phyloP scores from a whole-genome alignment of 306 rosid species.

The Morella rubra region DNA sequence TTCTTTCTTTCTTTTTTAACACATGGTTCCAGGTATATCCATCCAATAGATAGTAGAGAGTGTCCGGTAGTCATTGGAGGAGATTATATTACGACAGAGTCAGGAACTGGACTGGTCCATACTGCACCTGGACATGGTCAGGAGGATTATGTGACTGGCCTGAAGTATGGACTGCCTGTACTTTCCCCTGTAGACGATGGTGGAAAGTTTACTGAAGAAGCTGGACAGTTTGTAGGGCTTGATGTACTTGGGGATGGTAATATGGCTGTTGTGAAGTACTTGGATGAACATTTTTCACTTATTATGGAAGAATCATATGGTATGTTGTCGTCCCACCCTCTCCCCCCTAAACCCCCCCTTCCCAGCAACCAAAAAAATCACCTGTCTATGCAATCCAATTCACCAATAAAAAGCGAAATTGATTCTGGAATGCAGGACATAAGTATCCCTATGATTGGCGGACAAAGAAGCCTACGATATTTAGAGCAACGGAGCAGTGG shows the following conservation, averaged over 20 bases:
- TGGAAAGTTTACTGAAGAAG: slow-evolving; percentile 97
- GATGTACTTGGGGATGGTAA: slow-evolving; percentile 94
- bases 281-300: slow-evolving; percentile 73
- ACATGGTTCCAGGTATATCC: slow-evolving; percentile 62
- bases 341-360: too few relatives aligned
- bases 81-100: slow-evolving; percentile 89
- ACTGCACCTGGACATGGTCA: slow-evolving; percentile 99
- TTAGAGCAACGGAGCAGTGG: slow-evolving; percentile 99
- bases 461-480: slow-evolving; percentile 92
- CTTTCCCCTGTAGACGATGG: slow-evolving; percentile 86
- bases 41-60: slow-evolving; percentile 72
- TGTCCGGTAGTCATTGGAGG: slow-evolving; percentile 89
- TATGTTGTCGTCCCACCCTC: slow-evolving; percentile 28
- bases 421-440: slow-evolving; percentile 62
- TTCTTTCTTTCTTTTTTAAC: too few relatives aligned
- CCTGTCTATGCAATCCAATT: not conserved
- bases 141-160: slow-evolving; percentile 92
- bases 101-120: slow-evolving; percentile 99
- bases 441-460: slow-evolving; percentile 99
- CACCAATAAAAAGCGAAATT: not conserved
- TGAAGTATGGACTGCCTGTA: slow-evolving; percentile 83
- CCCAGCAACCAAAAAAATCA: not conserved
- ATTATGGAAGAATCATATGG: slow-evolving; percentile 92
- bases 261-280: slow-evolving; percentile 70
- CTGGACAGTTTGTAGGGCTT: slow-evolving; percentile 89